These are phyloP conservation scores for Brettanomyces custersianus DNA, from an alignment of 805 yeast genomes.

Conservation along the genomic window DNA sequence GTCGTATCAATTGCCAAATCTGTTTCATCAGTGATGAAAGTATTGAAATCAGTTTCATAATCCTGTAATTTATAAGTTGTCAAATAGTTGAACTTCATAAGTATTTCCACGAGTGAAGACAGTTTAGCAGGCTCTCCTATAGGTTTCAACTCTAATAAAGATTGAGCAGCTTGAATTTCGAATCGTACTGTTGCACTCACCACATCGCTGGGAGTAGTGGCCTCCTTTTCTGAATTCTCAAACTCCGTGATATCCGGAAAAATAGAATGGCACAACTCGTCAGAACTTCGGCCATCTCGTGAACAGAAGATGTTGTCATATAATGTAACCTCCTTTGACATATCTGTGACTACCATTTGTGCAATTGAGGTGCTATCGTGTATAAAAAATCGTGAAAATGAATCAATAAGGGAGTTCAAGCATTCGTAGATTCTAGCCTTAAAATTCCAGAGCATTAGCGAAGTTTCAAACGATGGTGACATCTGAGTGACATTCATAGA, in stretches of 20 bases:
- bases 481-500: conserved; percentile 4
- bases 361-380: conserved; percentile 5
- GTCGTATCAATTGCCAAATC: conserved; percentile 50
- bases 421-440: conserved; percentile 22
- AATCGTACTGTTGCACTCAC: conserved; percentile 18
- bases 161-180: conserved; percentile 24
- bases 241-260: conserved; percentile 17
- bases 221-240: conserved; percentile 14
- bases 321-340: conserved; percentile 10
- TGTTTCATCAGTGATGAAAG: conserved; percentile 63
- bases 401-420: conserved; percentile 17
- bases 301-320: conserved; percentile 12
- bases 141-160: conserved; percentile 16
- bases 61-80: conserved; percentile 34
- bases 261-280: background rate
- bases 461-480: conserved; percentile 1
- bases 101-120: conserved; percentile 16
- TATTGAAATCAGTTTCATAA: conserved; percentile 56
- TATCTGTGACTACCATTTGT: conserved; percentile 12
- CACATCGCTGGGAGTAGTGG: conserved; percentile 14
- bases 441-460: conserved; percentile 16
- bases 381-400: conserved; percentile 16
- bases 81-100: conserved; percentile 31
- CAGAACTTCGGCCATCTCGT: background rate
- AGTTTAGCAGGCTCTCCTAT: conserved; percentile 10